Evolutionary conservation across 371 early-diverging fungal genomes (phyloP), one percentile per base, ranked within the genome.

Genomic region (Apophysomyces ossiformis): DNA sequence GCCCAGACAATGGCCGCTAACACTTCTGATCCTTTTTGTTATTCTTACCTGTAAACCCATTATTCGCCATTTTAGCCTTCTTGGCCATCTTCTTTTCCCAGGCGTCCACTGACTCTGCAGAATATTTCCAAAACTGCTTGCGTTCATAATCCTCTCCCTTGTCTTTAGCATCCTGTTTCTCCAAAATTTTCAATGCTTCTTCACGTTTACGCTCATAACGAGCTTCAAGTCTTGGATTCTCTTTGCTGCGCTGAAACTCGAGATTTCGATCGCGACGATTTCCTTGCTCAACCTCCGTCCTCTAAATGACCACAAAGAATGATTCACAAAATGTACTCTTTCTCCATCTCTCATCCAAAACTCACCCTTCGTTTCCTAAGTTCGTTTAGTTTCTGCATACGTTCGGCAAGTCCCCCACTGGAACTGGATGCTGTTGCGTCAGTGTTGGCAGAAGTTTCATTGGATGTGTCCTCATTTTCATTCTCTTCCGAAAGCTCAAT

Each of bases 101-200:
- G 39, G 82, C 79, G 64, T 95, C 95, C 0, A 94, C 95, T 9
- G 87, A 87, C 72, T 97, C 96, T 3, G 89, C 92, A 44, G 95
- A 91, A 68, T 94, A 96, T 37, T 86, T 85, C 92, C 93, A 88
- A 62, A 88, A 90, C 66, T 90, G 84, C 7, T 85, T 81, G 37
- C 98, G 84, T 70, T 95, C 94, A 69, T 89, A 94, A 71, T 96
- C 95, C 36, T 84, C 82, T 5, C 95, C 96, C 11, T 75, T 79
- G 32, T 91, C 90, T 71, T 83, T 73, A n/a, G 85, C 85, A 61
- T 89, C 90, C 78, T 87, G 78, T 43, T 84, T 78, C 56, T 78
- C 86, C 32, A 83, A 68, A 38, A 92, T 63, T 38, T 86, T 86
- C 59, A 92, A 84, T 0, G 97, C 96, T 63, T 93, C 92, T 32